A percentile compares a stretch with the other conserved stretches of the same genome.
These are phyloP conservation scores for Bimuria novae-zelandiae DNA, from an alignment of 2,329 filamentous ascomycete species.

Conservation along the genomic window DNA sequence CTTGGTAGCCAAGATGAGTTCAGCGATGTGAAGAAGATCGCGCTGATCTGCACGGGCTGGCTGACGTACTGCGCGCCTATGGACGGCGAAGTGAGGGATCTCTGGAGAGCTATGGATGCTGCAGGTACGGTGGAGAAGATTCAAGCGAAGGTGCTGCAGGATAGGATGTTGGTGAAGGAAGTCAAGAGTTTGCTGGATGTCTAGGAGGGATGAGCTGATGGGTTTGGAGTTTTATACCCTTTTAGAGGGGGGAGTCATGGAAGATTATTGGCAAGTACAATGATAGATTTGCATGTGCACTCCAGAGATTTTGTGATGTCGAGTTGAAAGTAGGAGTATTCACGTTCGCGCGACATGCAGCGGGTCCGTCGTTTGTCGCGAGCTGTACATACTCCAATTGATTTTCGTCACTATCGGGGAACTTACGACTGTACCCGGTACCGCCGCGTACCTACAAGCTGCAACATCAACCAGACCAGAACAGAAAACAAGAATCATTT, in stretches of 20 bases:
- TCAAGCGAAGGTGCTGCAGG: constrained; percentile 30
- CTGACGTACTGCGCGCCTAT: constrained; percentile 71
- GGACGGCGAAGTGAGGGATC: constrained; percentile 76
- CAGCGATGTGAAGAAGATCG: constrained; percentile 74
- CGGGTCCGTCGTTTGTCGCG: too few species aligned
- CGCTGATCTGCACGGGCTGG: constrained; percentile 76
- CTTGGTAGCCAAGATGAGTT: constrained; percentile 57
- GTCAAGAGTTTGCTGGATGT: constrained; percentile 38
- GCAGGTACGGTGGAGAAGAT: constrained; percentile 59
- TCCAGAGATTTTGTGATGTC: too few species aligned
- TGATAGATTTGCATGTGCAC: neutral
- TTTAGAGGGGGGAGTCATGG: too few species aligned
- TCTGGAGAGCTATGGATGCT: constrained; percentile 80
- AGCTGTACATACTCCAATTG: too few species aligned
- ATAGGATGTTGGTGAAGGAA: constrained; percentile 41
- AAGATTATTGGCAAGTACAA: neutral
- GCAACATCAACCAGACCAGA: too few species aligned
- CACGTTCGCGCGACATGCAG: too few species aligned
- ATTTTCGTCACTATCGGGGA: too few species aligned
- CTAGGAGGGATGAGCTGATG: constrained; percentile 11
- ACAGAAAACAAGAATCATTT: too few species aligned
- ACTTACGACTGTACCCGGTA: too few species aligned
- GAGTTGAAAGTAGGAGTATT: too few species aligned
- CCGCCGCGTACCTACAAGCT: too few species aligned
- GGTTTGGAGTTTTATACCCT: neutral